phyloP scores from a whole-genome alignment of 2,329 filamentous ascomycete species.

The Tolypocladium endophyticum region DNA sequence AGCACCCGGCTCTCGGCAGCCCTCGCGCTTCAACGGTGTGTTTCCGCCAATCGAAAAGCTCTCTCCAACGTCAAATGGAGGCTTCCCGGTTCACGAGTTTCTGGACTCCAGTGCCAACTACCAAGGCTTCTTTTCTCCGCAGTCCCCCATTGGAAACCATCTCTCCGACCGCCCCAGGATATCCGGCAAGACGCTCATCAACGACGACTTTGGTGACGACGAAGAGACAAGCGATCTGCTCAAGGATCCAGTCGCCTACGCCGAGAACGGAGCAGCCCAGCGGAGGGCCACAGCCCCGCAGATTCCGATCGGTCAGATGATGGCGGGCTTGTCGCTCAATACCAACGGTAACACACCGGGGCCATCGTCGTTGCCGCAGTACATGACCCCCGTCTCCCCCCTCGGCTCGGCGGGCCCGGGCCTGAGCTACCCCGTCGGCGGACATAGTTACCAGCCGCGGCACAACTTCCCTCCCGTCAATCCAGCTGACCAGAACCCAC shows the following conservation, averaged over 20 bases:
- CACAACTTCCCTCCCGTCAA: conserved; percentile 78
- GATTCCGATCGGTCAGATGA: conserved; percentile 51
- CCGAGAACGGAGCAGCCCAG: conserved; percentile 44
- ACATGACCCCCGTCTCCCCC: conserved; percentile 24
- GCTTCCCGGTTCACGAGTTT: conserved; percentile 44
- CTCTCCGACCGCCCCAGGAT: conserved; percentile 50
- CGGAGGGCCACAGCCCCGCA: conserved; percentile 64
- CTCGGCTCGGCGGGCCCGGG: conserved; percentile 26
- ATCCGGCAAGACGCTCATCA: conserved; percentile 63
- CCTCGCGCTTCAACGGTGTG: conserved; percentile 49
- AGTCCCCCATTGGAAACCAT: conserved; percentile 62
- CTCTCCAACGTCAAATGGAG: conserved; percentile 47
- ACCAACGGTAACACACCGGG: conserved; percentile 34
- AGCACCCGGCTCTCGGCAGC: conserved; percentile 34
- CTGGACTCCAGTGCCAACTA: conserved; percentile 43
- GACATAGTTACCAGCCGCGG: conserved; percentile 42
- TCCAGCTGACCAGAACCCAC: conserved; percentile 90
- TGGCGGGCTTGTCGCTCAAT: conserved; percentile 61
- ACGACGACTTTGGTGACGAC: conserved; percentile 50
- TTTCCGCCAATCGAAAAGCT: conserved; percentile 54
- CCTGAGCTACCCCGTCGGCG: conserved; percentile 23
- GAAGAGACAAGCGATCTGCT: conserved; percentile 65
- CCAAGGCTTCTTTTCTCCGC: conserved; percentile 59
- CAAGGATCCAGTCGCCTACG: conserved; percentile 62
- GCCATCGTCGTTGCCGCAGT: conserved; percentile 43